phyloP scores from a whole-genome alignment of 495 filamentous ascomycete genomes.

The Copromyces sp. region DNA sequence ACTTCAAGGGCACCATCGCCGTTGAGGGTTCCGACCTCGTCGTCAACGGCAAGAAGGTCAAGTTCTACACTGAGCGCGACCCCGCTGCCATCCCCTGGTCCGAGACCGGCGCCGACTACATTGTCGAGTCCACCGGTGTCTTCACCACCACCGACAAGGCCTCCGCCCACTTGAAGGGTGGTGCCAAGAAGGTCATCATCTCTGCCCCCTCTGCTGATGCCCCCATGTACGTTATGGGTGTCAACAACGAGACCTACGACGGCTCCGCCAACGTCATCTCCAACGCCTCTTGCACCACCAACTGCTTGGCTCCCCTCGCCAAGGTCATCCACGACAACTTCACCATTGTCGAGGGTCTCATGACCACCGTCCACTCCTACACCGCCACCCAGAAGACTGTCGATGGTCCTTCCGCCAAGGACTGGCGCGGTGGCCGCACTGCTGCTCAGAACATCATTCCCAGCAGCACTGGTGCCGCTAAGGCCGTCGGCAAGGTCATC shows the following conservation, averaged over 20 bases:
- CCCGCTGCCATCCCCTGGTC: slow-evolving; percentile 86
- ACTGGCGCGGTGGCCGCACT: slow-evolving; percentile 97
- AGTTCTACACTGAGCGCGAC: slow-evolving; percentile 91
- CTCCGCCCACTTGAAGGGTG: slow-evolving; percentile 89
- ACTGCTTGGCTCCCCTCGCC: slow-evolving; percentile 97
- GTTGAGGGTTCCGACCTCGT: slow-evolving; percentile 64
- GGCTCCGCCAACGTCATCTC: slow-evolving; percentile 84
- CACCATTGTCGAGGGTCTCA: slow-evolving; percentile 94
- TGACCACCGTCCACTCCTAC: slow-evolving; percentile 99
- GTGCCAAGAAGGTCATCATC: slow-evolving; percentile 99
- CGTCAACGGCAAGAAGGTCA: slow-evolving; percentile 92
- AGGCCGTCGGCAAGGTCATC: slow-evolving; percentile 99
- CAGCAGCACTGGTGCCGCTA: slow-evolving; percentile 97
- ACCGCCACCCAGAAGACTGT: slow-evolving; percentile 99
- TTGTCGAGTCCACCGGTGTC: slow-evolving; percentile 98
- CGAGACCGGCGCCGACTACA: slow-evolving; percentile 81
- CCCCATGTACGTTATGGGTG: slow-evolving; percentile 99
- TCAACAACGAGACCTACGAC: slow-evolving; percentile 91
- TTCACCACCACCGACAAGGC: slow-evolving; percentile 99
- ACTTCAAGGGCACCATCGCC: slow-evolving; percentile 86
- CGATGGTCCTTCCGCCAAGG: slow-evolving; percentile 93
- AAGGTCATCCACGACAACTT: slow-evolving; percentile 99
- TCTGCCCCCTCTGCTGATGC: slow-evolving; percentile 97
- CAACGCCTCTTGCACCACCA: slow-evolving; percentile 99
- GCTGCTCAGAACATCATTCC: slow-evolving; percentile 99